Evolutionary conservation across 2,329 filamentous ascomycete species (phyloP).

Genomic region (Aschersonia sp.): DNA sequence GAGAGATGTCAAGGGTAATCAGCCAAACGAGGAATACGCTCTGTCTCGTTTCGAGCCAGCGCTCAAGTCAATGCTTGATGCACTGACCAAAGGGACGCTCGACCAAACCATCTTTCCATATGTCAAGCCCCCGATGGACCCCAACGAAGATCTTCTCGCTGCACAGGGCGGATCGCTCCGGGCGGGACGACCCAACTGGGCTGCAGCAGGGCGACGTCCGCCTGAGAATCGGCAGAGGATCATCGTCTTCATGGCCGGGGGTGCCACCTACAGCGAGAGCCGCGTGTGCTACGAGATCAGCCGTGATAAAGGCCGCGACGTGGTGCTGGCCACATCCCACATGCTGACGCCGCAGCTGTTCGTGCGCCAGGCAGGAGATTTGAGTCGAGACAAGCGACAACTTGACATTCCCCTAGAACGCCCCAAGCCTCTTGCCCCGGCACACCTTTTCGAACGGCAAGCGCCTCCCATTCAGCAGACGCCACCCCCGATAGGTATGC

Average conservation of each 20-base stretch:
- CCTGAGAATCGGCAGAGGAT: slow-evolving; percentile 75
- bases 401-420: slow-evolving; percentile 71
- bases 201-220: slow-evolving; percentile 60
- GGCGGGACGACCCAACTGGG: slow-evolving; percentile 90
- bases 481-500: slow-evolving; percentile 2
- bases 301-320: slow-evolving; percentile 55
- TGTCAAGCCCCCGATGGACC: slow-evolving; percentile 53
- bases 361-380: slow-evolving; percentile 66
- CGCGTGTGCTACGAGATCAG: slow-evolving; percentile 81
- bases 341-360: slow-evolving; percentile 83
- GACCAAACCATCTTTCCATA: slow-evolving; percentile 58
- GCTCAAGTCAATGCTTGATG: slow-evolving; percentile 71
- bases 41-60: slow-evolving; percentile 78
- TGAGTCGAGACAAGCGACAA: slow-evolving; percentile 59
- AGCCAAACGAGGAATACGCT: slow-evolving; percentile 59
- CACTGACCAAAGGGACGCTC: slow-evolving; percentile 50
- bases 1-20: slow-evolving; percentile 40
- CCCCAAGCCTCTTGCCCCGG: slow-evolving; percentile 68
- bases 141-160: slow-evolving; percentile 41
- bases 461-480: slow-evolving; percentile 19
- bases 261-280: slow-evolving; percentile 84
- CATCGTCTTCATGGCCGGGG: slow-evolving; percentile 89
- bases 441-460: slow-evolving; percentile 69
- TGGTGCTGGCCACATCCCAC: slow-evolving; percentile 82
- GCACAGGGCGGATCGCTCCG: slow-evolving; percentile 62